Conservation (phyloP, 192 early-diverging fungal species). For the Helicostylum pulchrum region DNA sequence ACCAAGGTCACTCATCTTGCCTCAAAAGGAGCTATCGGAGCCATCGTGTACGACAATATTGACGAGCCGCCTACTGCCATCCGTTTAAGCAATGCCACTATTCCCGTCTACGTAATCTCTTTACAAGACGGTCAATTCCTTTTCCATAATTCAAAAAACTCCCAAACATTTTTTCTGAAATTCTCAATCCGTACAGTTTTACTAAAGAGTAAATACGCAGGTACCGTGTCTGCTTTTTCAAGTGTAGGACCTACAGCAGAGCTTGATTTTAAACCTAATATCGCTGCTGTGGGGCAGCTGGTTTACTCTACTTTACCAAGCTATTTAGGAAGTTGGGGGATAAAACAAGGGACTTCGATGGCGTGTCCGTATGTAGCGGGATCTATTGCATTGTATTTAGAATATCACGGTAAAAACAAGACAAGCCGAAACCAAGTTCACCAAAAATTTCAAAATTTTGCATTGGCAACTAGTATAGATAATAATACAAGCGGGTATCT, state of each 20-base stretch:
- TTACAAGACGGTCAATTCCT: slow-evolving; percentile 34
- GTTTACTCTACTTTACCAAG: slow-evolving; percentile 41
- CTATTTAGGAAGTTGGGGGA: not conserved
- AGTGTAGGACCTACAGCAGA: slow-evolving; percentile 70
- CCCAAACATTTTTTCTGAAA: slow-evolving; percentile 25
- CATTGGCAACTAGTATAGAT: not conserved
- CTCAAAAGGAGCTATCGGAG: slow-evolving; percentile 58
- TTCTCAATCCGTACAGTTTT: slow-evolving; percentile 46
- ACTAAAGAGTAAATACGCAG: slow-evolving; percentile 45
- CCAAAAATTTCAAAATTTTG: slow-evolving; percentile 35
- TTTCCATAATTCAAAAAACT: slow-evolving; percentile 34
- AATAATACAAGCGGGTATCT: not conserved
- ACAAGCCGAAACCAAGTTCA: slow-evolving; percentile 23
- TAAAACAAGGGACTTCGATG: slow-evolving; percentile 49
- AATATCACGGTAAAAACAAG: slow-evolving; percentile 21
- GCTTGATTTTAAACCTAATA: slow-evolving; percentile 53
- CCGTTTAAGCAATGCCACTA: not conserved
- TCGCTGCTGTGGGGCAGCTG: slow-evolving; percentile 45
- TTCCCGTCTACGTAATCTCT: slow-evolving; percentile 14
- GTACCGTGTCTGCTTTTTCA: slow-evolving; percentile 66
- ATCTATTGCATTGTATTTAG: slow-evolving; percentile 42
- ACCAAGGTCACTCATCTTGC: slow-evolving; percentile 54
- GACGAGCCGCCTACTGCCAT: not conserved
- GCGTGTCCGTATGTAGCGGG: slow-evolving; percentile 56
- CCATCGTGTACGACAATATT: slow-evolving; percentile 59